phyloP scores from a whole-genome alignment of 371 early-diverging fungal species.

The Mortierella polycephala region DNA sequence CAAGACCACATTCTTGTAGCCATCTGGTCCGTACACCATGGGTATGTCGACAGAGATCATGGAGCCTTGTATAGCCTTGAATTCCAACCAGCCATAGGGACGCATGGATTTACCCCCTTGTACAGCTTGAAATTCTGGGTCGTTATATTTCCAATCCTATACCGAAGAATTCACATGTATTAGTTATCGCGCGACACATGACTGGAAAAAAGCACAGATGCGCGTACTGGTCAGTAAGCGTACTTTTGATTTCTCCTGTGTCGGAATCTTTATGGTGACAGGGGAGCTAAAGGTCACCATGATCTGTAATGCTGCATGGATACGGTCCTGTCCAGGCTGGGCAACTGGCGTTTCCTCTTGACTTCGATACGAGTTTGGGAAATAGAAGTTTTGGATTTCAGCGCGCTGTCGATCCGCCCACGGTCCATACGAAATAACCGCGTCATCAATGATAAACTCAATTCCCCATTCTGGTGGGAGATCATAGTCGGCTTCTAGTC shows the following conservation, averaged over 20 bases:
- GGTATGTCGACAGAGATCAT: slow-evolving; percentile 71
- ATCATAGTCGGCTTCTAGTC: slow-evolving; percentile 59
- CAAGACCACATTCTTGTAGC: slow-evolving; percentile 65
- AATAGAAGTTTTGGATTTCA: slow-evolving; percentile 80
- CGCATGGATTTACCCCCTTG: slow-evolving; percentile 58
- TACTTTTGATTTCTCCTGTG: slow-evolving; percentile 82
- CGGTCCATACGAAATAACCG: slow-evolving; percentile 82
- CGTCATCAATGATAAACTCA: slow-evolving; percentile 69
- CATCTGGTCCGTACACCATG: slow-evolving; percentile 63
- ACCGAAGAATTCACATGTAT: background rate
- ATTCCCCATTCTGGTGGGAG: slow-evolving; percentile 81
- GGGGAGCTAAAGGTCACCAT: slow-evolving; percentile 73
- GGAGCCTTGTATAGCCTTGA: slow-evolving; percentile 69
- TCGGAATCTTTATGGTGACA: slow-evolving; percentile 73
- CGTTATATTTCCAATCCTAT: slow-evolving; percentile 77
- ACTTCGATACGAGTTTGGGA: slow-evolving; percentile 75
- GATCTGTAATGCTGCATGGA: slow-evolving; percentile 71
- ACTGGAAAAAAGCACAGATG: no score
- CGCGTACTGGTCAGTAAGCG: background rate
- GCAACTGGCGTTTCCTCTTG: slow-evolving; percentile 60
- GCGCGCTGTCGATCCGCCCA: slow-evolving; percentile 89
- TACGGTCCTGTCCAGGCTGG: slow-evolving; percentile 66
- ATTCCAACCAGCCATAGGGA: slow-evolving; percentile 85
- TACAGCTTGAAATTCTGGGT: slow-evolving; percentile 55
- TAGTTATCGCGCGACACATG: background rate